Evolutionary conservation across 1,284 basidiomycete genomes (phyloP), one percentile per base, ranked within the genome.

Genomic region (Butyriboletus appendiculatus): DNA sequence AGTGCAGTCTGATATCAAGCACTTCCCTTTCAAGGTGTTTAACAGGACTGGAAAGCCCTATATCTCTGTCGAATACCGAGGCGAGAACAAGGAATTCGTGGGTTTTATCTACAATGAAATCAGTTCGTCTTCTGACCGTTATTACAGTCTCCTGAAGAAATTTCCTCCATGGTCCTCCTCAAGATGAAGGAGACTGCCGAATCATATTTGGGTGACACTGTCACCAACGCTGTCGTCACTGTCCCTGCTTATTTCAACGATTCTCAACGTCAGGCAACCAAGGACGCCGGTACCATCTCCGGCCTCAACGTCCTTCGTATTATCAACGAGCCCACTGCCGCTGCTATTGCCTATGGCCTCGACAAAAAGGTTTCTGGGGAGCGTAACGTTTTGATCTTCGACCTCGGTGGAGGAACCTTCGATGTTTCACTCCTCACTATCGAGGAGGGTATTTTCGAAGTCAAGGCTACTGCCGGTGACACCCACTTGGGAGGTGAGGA

Each of bases 111-210:
- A 33, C 20, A 39, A 18, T 6, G 9, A 28, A 24, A 9, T 5
- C 6, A n/a, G 22, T 30, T 18, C 59, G 44, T 53, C 26, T 62
- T 4, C 62, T 68, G 20, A 68, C 6, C 11, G 11, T 15, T 22
- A 12, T 26, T 5, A 30, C n/a, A 91, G 88, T 91, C 93, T 24
- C 94, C 95, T 39, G 94, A 98, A 73, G 96, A 98, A 77, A 87
- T 99, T 67, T 98, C 95, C 4, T 95, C 96, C 56, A 99, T 99
- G 96, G 85, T 99, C 62, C 85, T 98, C 57, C 77, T 86, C 63
- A 98, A 98, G 84, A 98, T 98, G 96, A 95, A 93, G 82, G 96
- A 98, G 81, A 94, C 87, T 54, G 96, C 96, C 45, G 96, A 98
- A 81, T 92, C 96, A 26, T 98, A 98, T 79, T 88, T 99, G 64